These are phyloP conservation scores for Scleromitrula shiraiana DNA, from an alignment of 2,329 filamentous ascomycete species.

Conservation along the genomic window DNA sequence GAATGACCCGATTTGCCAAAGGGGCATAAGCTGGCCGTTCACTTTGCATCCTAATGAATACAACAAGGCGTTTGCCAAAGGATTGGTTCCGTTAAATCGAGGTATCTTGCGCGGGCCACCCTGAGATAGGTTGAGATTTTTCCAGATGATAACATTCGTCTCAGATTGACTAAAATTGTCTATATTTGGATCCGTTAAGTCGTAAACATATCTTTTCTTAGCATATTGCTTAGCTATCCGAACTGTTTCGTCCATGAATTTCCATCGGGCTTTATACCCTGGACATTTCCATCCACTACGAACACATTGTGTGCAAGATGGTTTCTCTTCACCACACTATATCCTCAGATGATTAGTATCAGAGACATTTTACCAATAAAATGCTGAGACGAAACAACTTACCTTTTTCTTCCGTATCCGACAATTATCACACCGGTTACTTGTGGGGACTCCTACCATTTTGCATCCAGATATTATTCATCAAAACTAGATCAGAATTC, in stretches of 20 bases:
- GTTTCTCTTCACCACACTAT: constrained; percentile 17
- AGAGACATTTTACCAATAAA: neutral
- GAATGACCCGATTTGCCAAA: constrained; percentile 10
- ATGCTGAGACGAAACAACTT: neutral
- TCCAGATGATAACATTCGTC: neutral
- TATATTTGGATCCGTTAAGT: neutral
- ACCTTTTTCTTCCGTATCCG: constrained; percentile 18
- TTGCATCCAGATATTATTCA: neutral
- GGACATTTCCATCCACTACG: constrained; percentile 13
- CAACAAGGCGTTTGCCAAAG: constrained; percentile 6
- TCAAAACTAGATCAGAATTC: neutral
- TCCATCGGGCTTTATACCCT: constrained; percentile 12
- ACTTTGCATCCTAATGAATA: constrained; percentile 13
- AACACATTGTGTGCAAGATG: constrained; percentile 16
- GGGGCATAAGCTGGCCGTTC: constrained; percentile 8
- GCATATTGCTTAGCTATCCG: constrained; percentile 8
- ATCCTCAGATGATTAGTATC: neutral
- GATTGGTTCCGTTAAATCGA: constrained; percentile 5
- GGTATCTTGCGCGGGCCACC: neutral
- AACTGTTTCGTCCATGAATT: constrained; percentile 16
- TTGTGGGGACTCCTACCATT: constrained; percentile 15
- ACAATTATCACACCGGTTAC: constrained; percentile 15
- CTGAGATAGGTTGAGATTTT: neutral
- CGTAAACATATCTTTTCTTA: constrained; percentile 6
- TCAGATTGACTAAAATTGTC: neutral